Base-by-base conservation (phyloP, 2,329 filamentous ascomycete species). In the Ophiostoma perfectum region DNA sequence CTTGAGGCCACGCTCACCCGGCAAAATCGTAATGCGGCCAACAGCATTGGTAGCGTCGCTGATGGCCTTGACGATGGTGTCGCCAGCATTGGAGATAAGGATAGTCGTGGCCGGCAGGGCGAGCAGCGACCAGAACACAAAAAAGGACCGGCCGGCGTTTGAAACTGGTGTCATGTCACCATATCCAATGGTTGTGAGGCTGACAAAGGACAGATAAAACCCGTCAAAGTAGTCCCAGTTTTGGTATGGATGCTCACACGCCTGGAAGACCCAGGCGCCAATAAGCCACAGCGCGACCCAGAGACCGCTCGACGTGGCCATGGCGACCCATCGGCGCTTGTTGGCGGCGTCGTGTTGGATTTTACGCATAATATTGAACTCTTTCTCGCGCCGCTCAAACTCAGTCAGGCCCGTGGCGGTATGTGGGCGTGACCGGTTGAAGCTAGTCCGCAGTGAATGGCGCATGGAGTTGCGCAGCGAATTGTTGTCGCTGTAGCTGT, bases 111-210 rank as follows among this genome's bases (percentile, higher is more conserved):
- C 93, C 0, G 93, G 93, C 3, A 97, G 83, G 0, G 93, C 92
- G 39, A 97, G 83, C 1, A 97, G 77, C 14, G 89, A 91, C 93
- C 93, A 97, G 68, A 97, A 88, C n/a, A 97, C 91, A 74, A 96
- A 97, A 76, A 97, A 96, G 0, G 91, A 87, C 67, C 91, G 88
- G 1, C 91, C 92, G 0, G 88, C 84, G 71, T 93, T 93, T 1
- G 89, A 91, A n/a, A 87, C 81, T 0, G 92, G 92, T 1, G 88
- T 87, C 5, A 89, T 77, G 72, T 96, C 92, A 3, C 93, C 93
- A 73, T 96, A 97, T 0, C 93, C 93, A 49, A 97, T 91, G 0
- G 93, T 97, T 1, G 93, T 82, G 38, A 97, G 84, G 2, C 88
- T 89, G 45, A 92, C 87, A 76, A 95, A 97, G 72, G 88, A 88